Conservation (phyloP, 805 yeast species). For the Candida nitratophila region DNA sequence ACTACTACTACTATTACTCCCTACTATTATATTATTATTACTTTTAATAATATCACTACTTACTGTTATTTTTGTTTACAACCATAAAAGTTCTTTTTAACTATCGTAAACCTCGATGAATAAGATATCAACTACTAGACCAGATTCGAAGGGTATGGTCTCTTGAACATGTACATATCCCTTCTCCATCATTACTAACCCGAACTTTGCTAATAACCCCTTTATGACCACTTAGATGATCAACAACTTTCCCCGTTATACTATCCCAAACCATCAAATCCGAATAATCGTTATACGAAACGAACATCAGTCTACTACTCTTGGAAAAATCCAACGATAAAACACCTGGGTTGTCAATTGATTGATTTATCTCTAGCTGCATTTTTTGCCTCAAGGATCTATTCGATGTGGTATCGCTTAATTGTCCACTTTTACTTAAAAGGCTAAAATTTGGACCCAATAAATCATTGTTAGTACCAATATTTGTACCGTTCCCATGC, state of each 20-base stretch:
- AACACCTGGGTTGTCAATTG: slow-evolving; percentile 60
- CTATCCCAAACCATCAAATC: slow-evolving; percentile 77
- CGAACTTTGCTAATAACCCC: slow-evolving; percentile 57
- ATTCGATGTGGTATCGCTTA: background rate
- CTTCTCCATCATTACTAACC: slow-evolving; percentile 68
- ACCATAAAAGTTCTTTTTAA: no score
- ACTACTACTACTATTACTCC: no score
- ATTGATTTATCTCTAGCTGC: slow-evolving; percentile 15
- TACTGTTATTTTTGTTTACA: no score
- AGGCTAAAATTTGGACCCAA: background rate
- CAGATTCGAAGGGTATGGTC: slow-evolving; percentile 67
- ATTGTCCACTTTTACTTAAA: background rate
- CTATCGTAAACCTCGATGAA: no score
- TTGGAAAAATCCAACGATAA: slow-evolving; percentile 63
- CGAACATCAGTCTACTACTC: slow-evolving; percentile 68
- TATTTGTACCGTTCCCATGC: background rate
- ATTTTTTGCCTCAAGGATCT: background rate
- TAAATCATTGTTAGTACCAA: slow-evolving; percentile 4
- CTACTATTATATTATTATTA: no score
- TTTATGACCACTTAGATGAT: slow-evolving; percentile 57
- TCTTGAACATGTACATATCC: slow-evolving; percentile 76
- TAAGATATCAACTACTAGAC: no score
- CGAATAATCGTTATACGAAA: slow-evolving; percentile 62
- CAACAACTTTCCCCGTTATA: slow-evolving; percentile 56
- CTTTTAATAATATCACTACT: no score